phyloP scores from a whole-genome alignment of 2,329 filamentous ascomycete genomes.

The Cercospora beticola region DNA sequence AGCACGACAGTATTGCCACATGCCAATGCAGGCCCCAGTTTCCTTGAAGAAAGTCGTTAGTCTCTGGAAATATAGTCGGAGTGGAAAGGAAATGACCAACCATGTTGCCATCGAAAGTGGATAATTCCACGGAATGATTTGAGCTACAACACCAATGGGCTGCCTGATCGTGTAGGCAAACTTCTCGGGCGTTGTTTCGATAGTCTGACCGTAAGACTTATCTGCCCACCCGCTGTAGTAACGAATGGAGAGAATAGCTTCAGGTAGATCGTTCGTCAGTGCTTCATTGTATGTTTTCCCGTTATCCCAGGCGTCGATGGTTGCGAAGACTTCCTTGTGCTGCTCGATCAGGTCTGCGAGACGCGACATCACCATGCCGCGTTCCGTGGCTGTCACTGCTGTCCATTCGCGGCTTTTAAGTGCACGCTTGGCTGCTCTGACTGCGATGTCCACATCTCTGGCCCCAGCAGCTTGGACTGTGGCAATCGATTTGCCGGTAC shows the following conservation, averaged over 20 bases:
- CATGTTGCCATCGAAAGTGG: too few species aligned
- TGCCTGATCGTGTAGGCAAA: constrained; percentile 18
- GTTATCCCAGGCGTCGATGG: neutral
- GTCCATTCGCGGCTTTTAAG: neutral
- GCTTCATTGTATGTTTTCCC: neutral
- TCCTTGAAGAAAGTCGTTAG: too few species aligned
- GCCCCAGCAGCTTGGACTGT: too few species aligned
- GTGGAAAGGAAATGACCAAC: too few species aligned
- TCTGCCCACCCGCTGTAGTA: constrained; percentile 8
- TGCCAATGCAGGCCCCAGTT: too few species aligned
- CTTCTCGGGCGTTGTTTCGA: neutral
- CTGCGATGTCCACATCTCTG: constrained; percentile 9
- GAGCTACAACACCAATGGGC: constrained; percentile 51
- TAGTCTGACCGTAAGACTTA: neutral
- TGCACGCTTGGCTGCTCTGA: constrained; percentile 18
- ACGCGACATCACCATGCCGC: neutral
- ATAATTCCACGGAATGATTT: constrained; percentile 66
- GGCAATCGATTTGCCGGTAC: too few species aligned
- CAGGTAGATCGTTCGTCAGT: neutral
- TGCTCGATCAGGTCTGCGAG: neutral
- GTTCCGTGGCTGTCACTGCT: neutral
- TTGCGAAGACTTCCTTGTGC: neutral
- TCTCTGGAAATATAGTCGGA: too few species aligned
- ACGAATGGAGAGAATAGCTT: too few species aligned
- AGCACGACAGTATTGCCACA: too few species aligned